Percentiles rank a stretch among this genome's conserved stretches.
Conservation (phyloP, 257 asterid species). For the Fraxinus pennsylvanica region DNA sequence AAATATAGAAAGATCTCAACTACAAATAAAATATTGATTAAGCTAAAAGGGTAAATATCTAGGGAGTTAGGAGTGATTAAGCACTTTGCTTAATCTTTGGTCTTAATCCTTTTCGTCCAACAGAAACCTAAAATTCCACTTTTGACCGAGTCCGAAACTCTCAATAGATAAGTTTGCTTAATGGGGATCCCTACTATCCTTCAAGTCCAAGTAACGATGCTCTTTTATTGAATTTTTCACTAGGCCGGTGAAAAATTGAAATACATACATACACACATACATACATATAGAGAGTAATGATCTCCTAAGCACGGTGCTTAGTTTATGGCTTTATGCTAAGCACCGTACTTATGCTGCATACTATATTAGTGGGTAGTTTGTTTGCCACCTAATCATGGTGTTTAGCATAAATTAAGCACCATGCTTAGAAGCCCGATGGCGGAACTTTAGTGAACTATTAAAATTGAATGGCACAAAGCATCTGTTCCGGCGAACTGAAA, state of each 20-base stretch:
- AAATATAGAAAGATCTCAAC: constrained; percentile 38
- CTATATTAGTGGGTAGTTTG: too few relatives aligned
- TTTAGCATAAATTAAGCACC: too few relatives aligned
- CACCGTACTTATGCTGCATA: too few relatives aligned
- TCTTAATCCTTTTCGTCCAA: constrained; percentile 37
- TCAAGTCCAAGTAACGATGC: constrained; percentile 65
- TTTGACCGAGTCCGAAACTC: constrained; percentile 35
- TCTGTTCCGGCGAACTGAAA: constrained; percentile 6
- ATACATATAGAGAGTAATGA: background rate
- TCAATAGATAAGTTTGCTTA: constrained; percentile 62
- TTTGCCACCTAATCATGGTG: background rate
- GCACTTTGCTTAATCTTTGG: constrained; percentile 59
- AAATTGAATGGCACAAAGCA: constrained; percentile 16
- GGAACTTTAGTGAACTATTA: constrained; percentile 14
- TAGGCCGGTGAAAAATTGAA: background rate
- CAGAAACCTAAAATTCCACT: constrained; percentile 37
- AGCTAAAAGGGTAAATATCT: constrained; percentile 30
- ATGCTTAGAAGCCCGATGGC: background rate
- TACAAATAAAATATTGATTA: constrained; percentile 29
- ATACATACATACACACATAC: too few relatives aligned
- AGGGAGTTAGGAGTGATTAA: constrained; percentile 63
- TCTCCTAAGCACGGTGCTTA: too few relatives aligned
- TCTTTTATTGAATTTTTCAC: constrained; percentile 22
- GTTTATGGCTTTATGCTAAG: too few relatives aligned
- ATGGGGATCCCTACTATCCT: constrained; percentile 81